Conservation (phyloP, 2,329 filamentous ascomycete species). For the Alternaria angustiovoidea region DNA sequence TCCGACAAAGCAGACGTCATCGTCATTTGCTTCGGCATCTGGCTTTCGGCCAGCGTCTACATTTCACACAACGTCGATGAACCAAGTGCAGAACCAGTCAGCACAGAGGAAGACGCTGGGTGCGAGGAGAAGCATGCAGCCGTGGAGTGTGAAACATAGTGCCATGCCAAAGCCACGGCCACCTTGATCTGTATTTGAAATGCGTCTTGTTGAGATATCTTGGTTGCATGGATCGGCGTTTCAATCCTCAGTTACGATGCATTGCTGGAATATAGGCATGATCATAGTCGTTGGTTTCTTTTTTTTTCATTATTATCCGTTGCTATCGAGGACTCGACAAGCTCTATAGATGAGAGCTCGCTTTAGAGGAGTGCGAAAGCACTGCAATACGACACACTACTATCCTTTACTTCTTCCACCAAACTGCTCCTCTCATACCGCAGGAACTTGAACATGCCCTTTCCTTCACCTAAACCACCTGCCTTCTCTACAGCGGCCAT, state of each 20-base stretch:
- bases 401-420: slow-evolving; percentile 72
- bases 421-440: slow-evolving; percentile 87
- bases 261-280: neutral
- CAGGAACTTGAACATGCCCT: slow-evolving; percentile 76
- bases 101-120: slow-evolving; percentile 59
- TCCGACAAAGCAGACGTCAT: slow-evolving; percentile 15
- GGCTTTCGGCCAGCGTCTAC: slow-evolving; percentile 51
- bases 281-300: neutral
- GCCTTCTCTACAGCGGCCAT: slow-evolving; percentile 83
- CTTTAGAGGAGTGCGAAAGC: slow-evolving; percentile 75
- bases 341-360: neutral
- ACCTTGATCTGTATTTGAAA: slow-evolving; percentile 13
- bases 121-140: slow-evolving; percentile 59
- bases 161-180: slow-evolving; percentile 42
- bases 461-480: slow-evolving; percentile 58
- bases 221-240: slow-evolving; percentile 3
- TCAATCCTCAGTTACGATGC: neutral
- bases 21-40: slow-evolving; percentile 4
- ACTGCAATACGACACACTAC: slow-evolving; percentile 94
- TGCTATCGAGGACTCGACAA: neutral
- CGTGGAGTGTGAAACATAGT: slow-evolving; percentile 56
- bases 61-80: slow-evolving; percentile 56
- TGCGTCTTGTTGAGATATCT: neutral
- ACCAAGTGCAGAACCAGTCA: slow-evolving; percentile 32
- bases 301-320: neutral